Evolutionary conservation across 768 basidiomycete genomes (phyloP).

Genomic region (Lyophyllum shimeji): DNA sequence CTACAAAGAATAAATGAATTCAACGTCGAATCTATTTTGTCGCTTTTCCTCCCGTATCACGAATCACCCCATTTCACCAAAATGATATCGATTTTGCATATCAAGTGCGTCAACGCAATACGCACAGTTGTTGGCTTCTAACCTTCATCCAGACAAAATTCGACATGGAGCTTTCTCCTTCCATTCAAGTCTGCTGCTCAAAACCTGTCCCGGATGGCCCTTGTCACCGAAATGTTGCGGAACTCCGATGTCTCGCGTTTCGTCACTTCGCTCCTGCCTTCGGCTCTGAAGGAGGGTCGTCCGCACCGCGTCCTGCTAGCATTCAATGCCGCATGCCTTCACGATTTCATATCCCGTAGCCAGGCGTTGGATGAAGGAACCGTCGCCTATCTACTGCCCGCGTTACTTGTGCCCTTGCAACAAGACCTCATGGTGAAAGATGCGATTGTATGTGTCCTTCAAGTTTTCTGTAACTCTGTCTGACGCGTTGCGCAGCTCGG

Average conservation of each 20-base stretch:
- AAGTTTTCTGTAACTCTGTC: neutral
- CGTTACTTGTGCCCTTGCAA: conserved; percentile 59
- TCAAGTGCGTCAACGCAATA: conserved; percentile 48
- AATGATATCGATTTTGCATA: conserved; percentile 83
- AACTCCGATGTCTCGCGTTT: conserved; percentile 74
- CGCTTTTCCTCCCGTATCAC: conserved; percentile 91
- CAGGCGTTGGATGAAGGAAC: conserved; percentile 64
- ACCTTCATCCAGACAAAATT: conserved; percentile 46
- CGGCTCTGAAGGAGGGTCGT: conserved; percentile 46
- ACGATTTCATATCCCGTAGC: conserved; percentile 71
- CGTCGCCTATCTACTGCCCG: conserved; percentile 63
- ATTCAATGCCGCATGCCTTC: conserved; percentile 78
- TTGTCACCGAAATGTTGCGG: conserved; percentile 77
- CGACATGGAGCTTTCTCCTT: conserved; percentile 66
- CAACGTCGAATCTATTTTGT: conserved; percentile 75
- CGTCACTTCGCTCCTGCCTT: conserved; percentile 62
- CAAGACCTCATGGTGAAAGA: conserved; percentile 44
- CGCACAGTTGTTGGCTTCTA: neutral
- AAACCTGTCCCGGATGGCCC: conserved; percentile 65
- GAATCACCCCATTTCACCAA: conserved; percentile 94
- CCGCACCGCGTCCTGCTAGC: conserved; percentile 73
- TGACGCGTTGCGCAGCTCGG: conserved; percentile 50
- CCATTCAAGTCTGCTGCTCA: conserved; percentile 78
- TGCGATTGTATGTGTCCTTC: conserved; percentile 45
- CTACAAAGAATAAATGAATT: conserved; percentile 82